phyloP scores from a whole-genome alignment of 1,284 basidiomycete species.

The Austroboletus novae-zelandiae region DNA sequence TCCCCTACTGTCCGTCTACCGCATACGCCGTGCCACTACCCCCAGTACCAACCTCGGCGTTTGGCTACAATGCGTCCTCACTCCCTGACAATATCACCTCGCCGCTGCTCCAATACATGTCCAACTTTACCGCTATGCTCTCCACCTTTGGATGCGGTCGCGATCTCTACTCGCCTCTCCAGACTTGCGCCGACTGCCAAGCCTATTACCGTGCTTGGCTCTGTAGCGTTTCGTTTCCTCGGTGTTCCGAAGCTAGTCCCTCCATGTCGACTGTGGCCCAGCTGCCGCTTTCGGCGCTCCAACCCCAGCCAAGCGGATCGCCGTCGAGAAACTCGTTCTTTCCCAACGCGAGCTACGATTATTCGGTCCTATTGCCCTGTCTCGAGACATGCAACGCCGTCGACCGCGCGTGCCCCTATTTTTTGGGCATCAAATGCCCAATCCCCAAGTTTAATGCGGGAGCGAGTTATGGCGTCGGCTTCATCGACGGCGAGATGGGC shows the following conservation, averaged over 20 bases:
- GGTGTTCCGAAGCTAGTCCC: slow-evolving; percentile 53
- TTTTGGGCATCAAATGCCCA: slow-evolving; percentile 75
- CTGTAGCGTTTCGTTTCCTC: slow-evolving; percentile 69
- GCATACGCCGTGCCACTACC: slow-evolving; percentile 71
- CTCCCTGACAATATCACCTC: slow-evolving; percentile 50
- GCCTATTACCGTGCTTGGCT: slow-evolving; percentile 77
- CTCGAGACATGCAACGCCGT: slow-evolving; percentile 72
- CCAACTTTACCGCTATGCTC: slow-evolving; percentile 74
- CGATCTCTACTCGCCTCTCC: slow-evolving; percentile 76
- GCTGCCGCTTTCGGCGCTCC: slow-evolving; percentile 44
- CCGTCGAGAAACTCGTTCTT: slow-evolving; percentile 47
- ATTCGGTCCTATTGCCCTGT: slow-evolving; percentile 71
- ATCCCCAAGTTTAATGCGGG: slow-evolving; percentile 59
- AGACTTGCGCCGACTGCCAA: slow-evolving; percentile 76
- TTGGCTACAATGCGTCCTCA: slow-evolving; percentile 48
- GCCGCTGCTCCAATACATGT: slow-evolving; percentile 56
- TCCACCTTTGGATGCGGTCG: slow-evolving; percentile 75
- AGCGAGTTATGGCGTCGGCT: slow-evolving; percentile 75
- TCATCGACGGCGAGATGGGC: slow-evolving; percentile 53
- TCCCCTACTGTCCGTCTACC: slow-evolving; percentile 72
- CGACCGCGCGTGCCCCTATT: slow-evolving; percentile 74
- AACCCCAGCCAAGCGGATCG: slow-evolving; percentile 37
- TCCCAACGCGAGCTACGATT: slow-evolving; percentile 43
- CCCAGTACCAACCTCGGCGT: slow-evolving; percentile 38
- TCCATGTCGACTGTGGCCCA: slow-evolving; percentile 5